phyloP scores from a whole-genome alignment of 176 grass and related monocot species.

The Triticum urartu region DNA sequence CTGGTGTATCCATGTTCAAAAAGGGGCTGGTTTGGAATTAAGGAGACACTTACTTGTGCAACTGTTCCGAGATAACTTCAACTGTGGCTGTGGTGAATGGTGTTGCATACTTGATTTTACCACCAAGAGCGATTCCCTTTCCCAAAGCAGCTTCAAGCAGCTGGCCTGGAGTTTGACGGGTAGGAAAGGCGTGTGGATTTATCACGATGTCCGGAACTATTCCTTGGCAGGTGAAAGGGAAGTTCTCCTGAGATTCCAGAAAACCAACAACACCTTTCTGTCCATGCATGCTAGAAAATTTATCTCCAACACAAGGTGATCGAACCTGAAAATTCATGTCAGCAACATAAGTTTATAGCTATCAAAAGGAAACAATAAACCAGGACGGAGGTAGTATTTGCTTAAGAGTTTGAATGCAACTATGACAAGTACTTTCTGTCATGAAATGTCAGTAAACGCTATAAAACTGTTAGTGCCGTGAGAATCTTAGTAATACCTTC shows the following conservation, averaged over 20 bases:
- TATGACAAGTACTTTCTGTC: neutral
- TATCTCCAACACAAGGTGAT: constrained; percentile 81
- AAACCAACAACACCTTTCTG: constrained; percentile 96
- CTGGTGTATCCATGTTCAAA: neutral
- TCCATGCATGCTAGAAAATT: constrained; percentile 97
- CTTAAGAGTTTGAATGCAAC: neutral
- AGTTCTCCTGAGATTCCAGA: constrained; percentile 92
- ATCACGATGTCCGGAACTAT: constrained; percentile 97
- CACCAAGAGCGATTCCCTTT: constrained; percentile 76
- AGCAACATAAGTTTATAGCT: constrained; percentile 15
- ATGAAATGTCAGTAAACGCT: neutral
- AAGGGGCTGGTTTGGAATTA: constrained; percentile 1
- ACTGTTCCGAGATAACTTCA: constrained; percentile 76
- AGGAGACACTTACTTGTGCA: constrained; percentile 74
- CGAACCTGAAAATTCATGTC: constrained; percentile 64
- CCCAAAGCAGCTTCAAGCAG: constrained; percentile 96
- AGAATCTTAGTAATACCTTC: neutral
- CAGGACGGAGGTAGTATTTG: too few species aligned
- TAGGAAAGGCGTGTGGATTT: constrained; percentile 98
- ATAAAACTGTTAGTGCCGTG: neutral
- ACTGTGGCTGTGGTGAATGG: constrained; percentile 78
- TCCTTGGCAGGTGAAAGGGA: constrained; percentile 78
- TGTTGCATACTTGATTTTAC: constrained; percentile 77
- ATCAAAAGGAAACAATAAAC: constrained; percentile 1
- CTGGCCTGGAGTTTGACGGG: constrained; percentile 93